These are phyloP conservation scores for Scedosporium apiospermum DNA, from an alignment of 2,329 filamentous ascomycete species.

Conservation along the genomic window DNA sequence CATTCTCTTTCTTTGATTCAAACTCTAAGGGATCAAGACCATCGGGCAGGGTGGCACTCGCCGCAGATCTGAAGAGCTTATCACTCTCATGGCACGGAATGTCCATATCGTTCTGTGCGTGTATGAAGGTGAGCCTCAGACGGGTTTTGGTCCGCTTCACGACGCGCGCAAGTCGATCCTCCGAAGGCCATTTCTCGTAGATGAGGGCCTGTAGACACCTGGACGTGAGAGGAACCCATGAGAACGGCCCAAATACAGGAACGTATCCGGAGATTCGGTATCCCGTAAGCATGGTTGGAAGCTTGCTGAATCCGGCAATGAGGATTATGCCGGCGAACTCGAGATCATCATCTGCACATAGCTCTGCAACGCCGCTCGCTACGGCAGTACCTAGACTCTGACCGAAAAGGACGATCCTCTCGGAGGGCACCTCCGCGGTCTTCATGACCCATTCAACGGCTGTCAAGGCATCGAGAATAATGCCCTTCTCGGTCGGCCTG, in stretches of 20 bases:
- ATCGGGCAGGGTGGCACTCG: conserved; percentile 35
- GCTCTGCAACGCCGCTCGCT: conserved; percentile 62
- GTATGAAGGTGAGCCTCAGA: conserved; percentile 63
- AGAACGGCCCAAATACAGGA: conserved; percentile 68
- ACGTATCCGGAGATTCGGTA: conserved; percentile 74
- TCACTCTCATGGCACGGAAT: conserved; percentile 68
- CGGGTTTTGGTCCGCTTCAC: conserved; percentile 39
- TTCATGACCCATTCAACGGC: conserved; percentile 64
- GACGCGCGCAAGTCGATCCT: conserved; percentile 51
- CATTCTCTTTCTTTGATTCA: conserved; percentile 33
- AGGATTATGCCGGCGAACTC: conserved; percentile 75
- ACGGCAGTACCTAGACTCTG: conserved; percentile 88
- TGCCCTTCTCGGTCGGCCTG: conserved; percentile 66
- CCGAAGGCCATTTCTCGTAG: conserved; percentile 75
- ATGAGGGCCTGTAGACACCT: conserved; percentile 55
- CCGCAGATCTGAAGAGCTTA: conserved; percentile 51
- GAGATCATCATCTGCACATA: conserved; percentile 49
- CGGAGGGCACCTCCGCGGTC: conserved; percentile 53
- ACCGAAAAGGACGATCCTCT: conserved; percentile 70
- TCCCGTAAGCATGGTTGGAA: conserved; percentile 62
- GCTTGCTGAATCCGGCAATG: conserved; percentile 67
- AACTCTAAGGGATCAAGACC: conserved; percentile 27
- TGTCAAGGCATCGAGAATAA: conserved; percentile 70
- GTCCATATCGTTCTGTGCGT: conserved; percentile 72
- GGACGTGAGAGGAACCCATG: neutral